Evolutionary conservation across 805 yeast species (phyloP), one percentile per base, ranked within the genome.

Genomic region (Metschnikowia kunwiensis): DNA sequence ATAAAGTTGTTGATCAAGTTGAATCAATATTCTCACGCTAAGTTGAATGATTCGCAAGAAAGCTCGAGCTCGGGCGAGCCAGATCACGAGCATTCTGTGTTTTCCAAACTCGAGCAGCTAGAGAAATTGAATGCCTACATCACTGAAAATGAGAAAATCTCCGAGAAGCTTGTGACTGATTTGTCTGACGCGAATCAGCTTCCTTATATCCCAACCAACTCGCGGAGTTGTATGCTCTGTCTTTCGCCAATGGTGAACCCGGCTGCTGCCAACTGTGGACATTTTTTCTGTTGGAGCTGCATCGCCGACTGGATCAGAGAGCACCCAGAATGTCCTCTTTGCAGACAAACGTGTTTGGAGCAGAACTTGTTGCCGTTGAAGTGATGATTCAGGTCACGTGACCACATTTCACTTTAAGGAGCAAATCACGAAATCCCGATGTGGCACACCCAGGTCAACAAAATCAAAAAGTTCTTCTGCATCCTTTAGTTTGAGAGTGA

Each of bases 211-310:
- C 83, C 89, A 0, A 79, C 71, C 39, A 59, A 63, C 17, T 79
- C 94, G 1, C 70, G 97, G 35, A 70, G 73, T 27, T 91, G 98
- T 55, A 82, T 88, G 73, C 69, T 93, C 14, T 91, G 98, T 56
- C 69, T 91, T 16, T 80, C 84, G 7, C 69, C 74, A 11, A 85
- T 91, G 93, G 68, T 63, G 1, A 77, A 85, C 43, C 97, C 98
- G 4, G 68, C 95, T 1, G 77, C 86, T 42, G 87, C 95, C 0
- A 75, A 80, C 4, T 91, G 98, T 61, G 98, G 97, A 0, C 98
- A 91, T 57, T 40, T 86, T 11, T 91, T 86, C 58, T 91, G 98
- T 61, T 91, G 97, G 97, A 70, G 68, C 5, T 91, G 97, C 57
- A 78, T 88, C 4, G 70, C 79, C 5, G 95, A 85, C 49, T 91